Evolutionary conservation across 768 basidiomycete genomes (phyloP).

Genomic region (Inosperma sp.): DNA sequence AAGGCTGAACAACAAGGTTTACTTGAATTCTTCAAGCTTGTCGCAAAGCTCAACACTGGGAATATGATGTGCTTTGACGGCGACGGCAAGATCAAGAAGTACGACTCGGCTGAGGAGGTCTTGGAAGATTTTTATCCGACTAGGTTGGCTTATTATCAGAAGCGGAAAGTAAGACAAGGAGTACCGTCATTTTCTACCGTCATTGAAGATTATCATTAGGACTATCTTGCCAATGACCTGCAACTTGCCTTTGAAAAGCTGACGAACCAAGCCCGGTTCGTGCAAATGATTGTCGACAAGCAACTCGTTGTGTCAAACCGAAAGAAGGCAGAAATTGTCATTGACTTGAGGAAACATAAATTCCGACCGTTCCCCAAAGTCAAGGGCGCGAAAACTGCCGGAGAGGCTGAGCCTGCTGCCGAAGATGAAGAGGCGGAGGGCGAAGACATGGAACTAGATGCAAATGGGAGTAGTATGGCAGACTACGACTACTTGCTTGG

Average conservation of each 20-base stretch:
- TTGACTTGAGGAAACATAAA: slow-evolving; percentile 73
- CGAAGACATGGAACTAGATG: slow-evolving; percentile 38
- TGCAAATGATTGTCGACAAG: slow-evolving; percentile 91
- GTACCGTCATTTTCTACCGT: neutral
- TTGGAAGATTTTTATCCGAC: slow-evolving; percentile 89
- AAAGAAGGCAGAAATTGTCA: slow-evolving; percentile 82
- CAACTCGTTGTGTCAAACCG: slow-evolving; percentile 80
- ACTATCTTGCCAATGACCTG: slow-evolving; percentile 77
- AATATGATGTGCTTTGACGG: slow-evolving; percentile 99
- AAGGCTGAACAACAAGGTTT: slow-evolving; percentile 90
- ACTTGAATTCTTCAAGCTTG: slow-evolving; percentile 87
- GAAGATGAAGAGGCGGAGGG: slow-evolving; percentile 51
- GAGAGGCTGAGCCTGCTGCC: slow-evolving; percentile 53
- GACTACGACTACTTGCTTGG: slow-evolving; percentile 94
- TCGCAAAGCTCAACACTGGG: slow-evolving; percentile 75
- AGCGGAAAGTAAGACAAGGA: slow-evolving; percentile 86
- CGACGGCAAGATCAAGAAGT: slow-evolving; percentile 94
- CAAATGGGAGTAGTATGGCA: slow-evolving; percentile 29
- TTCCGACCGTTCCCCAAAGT: slow-evolving; percentile 93
- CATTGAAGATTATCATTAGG: slow-evolving; percentile 42
- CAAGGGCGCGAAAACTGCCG: slow-evolving; percentile 58
- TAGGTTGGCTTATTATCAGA: slow-evolving; percentile 88
- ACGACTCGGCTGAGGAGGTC: slow-evolving; percentile 84
- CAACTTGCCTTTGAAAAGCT: slow-evolving; percentile 78
- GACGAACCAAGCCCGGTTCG: slow-evolving; percentile 93